These are phyloP conservation scores for Clonostachys rosea DNA, from an alignment of 2,329 filamentous ascomycete genomes.

Conservation along the genomic window DNA sequence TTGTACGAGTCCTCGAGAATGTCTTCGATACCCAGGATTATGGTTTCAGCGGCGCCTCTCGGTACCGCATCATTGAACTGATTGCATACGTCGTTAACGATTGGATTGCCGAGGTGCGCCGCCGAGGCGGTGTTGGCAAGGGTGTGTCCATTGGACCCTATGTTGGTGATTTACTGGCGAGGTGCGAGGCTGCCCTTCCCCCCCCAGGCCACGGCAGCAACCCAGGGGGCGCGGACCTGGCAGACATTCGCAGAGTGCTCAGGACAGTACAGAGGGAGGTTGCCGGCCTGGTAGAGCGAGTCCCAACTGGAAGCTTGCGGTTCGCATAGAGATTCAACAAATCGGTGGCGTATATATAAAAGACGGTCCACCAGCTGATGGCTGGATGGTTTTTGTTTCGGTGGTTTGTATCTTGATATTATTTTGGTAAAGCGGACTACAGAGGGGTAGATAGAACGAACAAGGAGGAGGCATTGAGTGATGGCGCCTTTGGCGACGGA, in stretches of 20 bases:
- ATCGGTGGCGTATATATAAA: too few species aligned
- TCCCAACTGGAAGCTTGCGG: conserved; percentile 34
- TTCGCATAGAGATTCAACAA: too few species aligned
- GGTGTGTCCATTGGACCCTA: conserved; percentile 32
- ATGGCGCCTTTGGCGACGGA: too few species aligned
- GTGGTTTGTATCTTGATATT: too few species aligned
- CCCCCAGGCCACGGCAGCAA: conserved; percentile 32
- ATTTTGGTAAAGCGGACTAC: too few species aligned
- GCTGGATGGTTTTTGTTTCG: too few species aligned
- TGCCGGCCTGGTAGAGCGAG: conserved; percentile 34
- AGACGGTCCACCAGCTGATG: too few species aligned
- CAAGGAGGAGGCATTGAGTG: too few species aligned
- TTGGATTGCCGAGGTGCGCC: conserved; percentile 44
- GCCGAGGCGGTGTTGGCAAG: conserved; percentile 35
- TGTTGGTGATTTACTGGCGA: conserved; percentile 43
- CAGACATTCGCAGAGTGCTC: conserved; percentile 35
- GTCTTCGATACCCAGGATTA: conserved; percentile 56
- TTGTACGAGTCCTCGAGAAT: conserved; percentile 49
- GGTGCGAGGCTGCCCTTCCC: conserved; percentile 41
- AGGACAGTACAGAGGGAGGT: conserved; percentile 37
- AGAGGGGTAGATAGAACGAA: too few species aligned
- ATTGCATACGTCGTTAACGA: conserved; percentile 42
- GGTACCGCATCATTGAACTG: conserved; percentile 49
- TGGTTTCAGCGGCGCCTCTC: conserved; percentile 47
- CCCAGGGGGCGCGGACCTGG: conserved; percentile 37